Conservation (phyloP, 805 yeast species). For the Myxozyma mucilagina region DNA sequence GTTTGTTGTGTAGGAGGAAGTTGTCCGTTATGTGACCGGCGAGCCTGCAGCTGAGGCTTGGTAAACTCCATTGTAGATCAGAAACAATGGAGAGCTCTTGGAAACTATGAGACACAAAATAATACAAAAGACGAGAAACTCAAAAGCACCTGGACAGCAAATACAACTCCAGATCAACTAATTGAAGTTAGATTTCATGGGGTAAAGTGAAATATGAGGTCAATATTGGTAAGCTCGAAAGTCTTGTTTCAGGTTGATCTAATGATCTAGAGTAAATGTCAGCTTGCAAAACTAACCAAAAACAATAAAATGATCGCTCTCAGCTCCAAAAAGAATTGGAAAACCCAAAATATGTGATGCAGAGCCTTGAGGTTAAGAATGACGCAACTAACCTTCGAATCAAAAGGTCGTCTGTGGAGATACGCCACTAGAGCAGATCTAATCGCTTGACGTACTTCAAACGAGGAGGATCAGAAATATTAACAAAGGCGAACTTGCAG, state of each 20-base stretch:
- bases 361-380: too few relatives aligned
- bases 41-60: slow-evolving; percentile 12
- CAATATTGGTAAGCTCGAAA: neutral
- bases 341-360: neutral
- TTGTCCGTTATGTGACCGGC: slow-evolving; percentile 13
- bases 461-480: too few relatives aligned
- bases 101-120: too few relatives aligned
- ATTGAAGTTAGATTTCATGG: too few relatives aligned
- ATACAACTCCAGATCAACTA: neutral
- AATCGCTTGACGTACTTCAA: too few relatives aligned
- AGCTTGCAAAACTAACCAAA: too few relatives aligned
- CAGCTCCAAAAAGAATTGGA: neutral
- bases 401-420: too few relatives aligned
- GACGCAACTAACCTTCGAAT: too few relatives aligned
- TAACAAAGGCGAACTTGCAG: too few relatives aligned
- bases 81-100: neutral
- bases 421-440: too few relatives aligned
- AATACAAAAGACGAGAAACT: neutral
- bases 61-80: slow-evolving; percentile 12
- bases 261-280: neutral
- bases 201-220: too few relatives aligned
- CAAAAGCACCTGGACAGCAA: neutral
- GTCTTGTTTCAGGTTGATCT: neutral
- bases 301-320: neutral
- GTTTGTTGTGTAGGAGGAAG: neutral